A percentile compares a stretch with the other conserved stretches of the same genome.
Evolutionary conservation across 176 grass and related monocot genomes (phyloP).

Genomic region (Aegilops sharonensis): DNA sequence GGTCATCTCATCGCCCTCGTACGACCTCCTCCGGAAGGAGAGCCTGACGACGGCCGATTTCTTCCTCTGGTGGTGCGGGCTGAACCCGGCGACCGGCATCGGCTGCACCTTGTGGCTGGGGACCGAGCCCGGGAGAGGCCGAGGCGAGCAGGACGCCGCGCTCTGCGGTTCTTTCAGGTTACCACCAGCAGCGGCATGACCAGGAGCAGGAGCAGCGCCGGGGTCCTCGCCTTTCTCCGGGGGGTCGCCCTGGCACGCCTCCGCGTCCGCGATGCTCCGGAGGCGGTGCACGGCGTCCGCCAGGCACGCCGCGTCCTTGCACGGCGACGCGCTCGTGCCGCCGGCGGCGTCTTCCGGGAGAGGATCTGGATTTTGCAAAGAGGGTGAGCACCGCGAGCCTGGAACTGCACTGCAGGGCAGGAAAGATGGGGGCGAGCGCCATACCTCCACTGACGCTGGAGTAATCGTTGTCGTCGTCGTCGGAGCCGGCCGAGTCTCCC

Average conservation of each 20-base stretch:
- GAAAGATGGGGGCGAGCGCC: too few relatives aligned
- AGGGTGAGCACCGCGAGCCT: background rate
- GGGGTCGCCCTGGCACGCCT: conserved; percentile 17
- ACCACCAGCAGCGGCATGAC: background rate
- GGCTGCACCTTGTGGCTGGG: conserved; percentile 69
- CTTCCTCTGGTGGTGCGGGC: conserved; percentile 63
- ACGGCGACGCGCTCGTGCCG: conserved; percentile 19
- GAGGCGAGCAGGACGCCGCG: conserved; percentile 44
- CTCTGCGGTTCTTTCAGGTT: conserved; percentile 16
- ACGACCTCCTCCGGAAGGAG: conserved; percentile 82
- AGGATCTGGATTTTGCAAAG: conserved; percentile 12
- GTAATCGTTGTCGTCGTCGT: conserved; percentile 61
- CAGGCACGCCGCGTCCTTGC: conserved; percentile 26
- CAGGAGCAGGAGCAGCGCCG: background rate
- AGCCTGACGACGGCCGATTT: conserved; percentile 78
- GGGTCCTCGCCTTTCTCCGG: conserved; percentile 6
- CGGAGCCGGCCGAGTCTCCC: conserved; percentile 49
- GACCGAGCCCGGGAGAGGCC: conserved; percentile 36
- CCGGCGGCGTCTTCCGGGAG: conserved; percentile 41
- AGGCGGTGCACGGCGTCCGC: conserved; percentile 35
- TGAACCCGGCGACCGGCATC: conserved; percentile 49
- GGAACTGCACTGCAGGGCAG: background rate
- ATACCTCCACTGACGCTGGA: conserved; percentile 87
- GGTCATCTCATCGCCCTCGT: conserved; percentile 88
- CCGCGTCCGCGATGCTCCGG: conserved; percentile 42